Percentiles rank a stretch among this genome's conserved stretches.
These are phyloP conservation scores for Elongisporangium anandrum DNA, from an alignment of 352 stramenopile genomes.

Conservation along the genomic window DNA sequence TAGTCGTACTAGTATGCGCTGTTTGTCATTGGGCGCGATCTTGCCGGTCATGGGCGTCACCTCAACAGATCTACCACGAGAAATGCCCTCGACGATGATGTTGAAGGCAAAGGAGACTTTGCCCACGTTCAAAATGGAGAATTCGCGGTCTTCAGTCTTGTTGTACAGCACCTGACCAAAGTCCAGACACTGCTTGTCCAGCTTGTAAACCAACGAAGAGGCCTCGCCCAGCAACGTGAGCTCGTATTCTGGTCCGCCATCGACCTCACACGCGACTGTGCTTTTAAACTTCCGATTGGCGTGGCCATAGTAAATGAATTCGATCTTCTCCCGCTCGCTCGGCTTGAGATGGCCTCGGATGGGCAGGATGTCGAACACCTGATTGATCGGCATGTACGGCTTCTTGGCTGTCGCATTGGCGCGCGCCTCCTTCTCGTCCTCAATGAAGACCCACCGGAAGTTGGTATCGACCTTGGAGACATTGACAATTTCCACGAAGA, in stretches of 20 bases:
- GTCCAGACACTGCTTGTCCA: conserved; percentile 90
- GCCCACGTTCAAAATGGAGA: conserved; percentile 89
- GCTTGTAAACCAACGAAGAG: conserved; percentile 87
- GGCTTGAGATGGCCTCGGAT: conserved; percentile 85
- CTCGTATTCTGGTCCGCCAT: conserved; percentile 93
- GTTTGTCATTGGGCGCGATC: conserved; percentile 88
- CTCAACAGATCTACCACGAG: conserved; percentile 54
- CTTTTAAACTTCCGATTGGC: conserved; percentile 90
- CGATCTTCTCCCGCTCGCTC: conserved; percentile 88
- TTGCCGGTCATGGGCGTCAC: conserved; percentile 77
- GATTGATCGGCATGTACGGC: conserved; percentile 88
- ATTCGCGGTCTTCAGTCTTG: conserved; percentile 89
- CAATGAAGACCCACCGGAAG: conserved; percentile 94
- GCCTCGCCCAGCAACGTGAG: conserved; percentile 87
- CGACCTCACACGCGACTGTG: conserved; percentile 88
- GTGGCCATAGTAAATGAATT: conserved; percentile 94
- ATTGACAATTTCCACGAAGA: conserved; percentile 86
- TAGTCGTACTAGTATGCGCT: conserved; percentile 85
- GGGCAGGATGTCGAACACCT: conserved; percentile 94
- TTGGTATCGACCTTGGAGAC: conserved; percentile 84
- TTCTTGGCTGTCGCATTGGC: conserved; percentile 60
- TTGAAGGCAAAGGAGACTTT: conserved; percentile 90
- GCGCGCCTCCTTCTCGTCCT: conserved; percentile 80
- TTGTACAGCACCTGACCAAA: conserved; percentile 94
- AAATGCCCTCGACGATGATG: conserved; percentile 38